Evolutionary conservation across 2,329 filamentous ascomycete genomes (phyloP), one percentile per base, ranked within the genome.

Genomic region (Immersiporthe knoxdaviesiana): DNA sequence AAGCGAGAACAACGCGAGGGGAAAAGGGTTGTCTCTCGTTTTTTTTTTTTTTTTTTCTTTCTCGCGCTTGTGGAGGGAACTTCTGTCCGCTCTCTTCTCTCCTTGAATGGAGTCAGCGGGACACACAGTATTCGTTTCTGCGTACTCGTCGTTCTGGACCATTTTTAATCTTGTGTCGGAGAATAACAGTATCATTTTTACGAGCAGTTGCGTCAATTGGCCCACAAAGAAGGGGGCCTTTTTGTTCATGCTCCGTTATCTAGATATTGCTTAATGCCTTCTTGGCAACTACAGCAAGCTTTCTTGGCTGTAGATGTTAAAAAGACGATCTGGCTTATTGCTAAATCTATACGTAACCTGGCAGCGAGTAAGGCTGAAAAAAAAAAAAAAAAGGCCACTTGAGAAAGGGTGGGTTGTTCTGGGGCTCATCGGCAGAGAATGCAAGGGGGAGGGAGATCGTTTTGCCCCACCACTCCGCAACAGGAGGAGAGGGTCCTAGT

Each of bases 81-180:
- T 8, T 16, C 27, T 8, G 35, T 35, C n/a, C 24, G n/a, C 21
- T 16, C 50, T 27, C 11, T 3, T 24, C 50, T 27, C n/a, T 47
- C 0, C 41, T 50, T 5, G 39, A n/a, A 14, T n/a, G n/a, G n/a
- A n/a, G n/a, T n/a, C n/a, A n/a, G n/a, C 21, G 21, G n/a, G n/a
- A 50, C 12, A 2, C 24, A 27, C 24, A 11, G 50, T 27, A 14
- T 8, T 54, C 41, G 41, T 2, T 44, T 44, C 41, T 44, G 16
- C 16, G 1, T 18, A 7, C 3, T 35, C 35, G 35, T 7, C n/a
- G n/a, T 18, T 56, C 8, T 56, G 52, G 6, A 27, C 44, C 52
- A 56, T 16, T 56, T 30, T 30, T 56, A 56, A 56, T 56, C 52
- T 56, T 56, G 52, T 56, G 24, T 56, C 52, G 52, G 52, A 56